Base-by-base conservation (phyloP, 768 basidiomycete species). In the Panellus pusillus region DNA sequence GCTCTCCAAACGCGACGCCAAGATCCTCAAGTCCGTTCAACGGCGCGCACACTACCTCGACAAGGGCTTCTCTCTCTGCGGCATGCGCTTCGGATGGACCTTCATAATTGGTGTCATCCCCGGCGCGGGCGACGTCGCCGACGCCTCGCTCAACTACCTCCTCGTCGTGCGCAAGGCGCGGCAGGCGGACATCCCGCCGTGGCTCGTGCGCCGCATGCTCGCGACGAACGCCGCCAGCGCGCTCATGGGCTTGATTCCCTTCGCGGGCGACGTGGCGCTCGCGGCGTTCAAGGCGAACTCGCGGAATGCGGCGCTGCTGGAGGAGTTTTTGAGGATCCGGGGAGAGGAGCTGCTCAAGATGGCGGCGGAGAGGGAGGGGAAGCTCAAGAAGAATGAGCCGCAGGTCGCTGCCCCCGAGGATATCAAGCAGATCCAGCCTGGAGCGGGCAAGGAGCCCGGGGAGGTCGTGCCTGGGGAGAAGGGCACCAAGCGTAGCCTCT, bases 261-360 rank as follows among this genome's bases (percentile, higher is more conserved):
- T 88, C 39, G 74, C 81, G 3, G 94, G 94, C 4, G 91, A 94
- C 68, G 61, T 97, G 24, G 63, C 84, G 1, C 70, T 94, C 35
- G 92, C 89, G 1, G 69, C 81, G 3, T 96, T 75, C 77, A 95
- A 93, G 66, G 84, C 93, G 17, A 98, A 98, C 69, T 89, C 86
- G 14, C 79, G 95, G 55, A 97, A 98, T 63, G 94, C 92, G 11
- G 80, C 80, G 6, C 72, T 97, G 44, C 75, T 98, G 43, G 92
- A 95, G 65, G 91, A 93, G 67, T 93, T 82, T 68, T 70, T 97
- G 49, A 78, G 86, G 32, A 75, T 91, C 28, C 78, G 94, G 41
- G 92, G 90, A 0, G 84, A 87, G 52, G 85, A 90, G 63, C 83
- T 77, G 63, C 65, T 92, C 44, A 83, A 78, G 65, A 59, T 77